Evolutionary conservation across 2,329 filamentous ascomycete species (phyloP).

Genomic region (Alternaria sp.): DNA sequence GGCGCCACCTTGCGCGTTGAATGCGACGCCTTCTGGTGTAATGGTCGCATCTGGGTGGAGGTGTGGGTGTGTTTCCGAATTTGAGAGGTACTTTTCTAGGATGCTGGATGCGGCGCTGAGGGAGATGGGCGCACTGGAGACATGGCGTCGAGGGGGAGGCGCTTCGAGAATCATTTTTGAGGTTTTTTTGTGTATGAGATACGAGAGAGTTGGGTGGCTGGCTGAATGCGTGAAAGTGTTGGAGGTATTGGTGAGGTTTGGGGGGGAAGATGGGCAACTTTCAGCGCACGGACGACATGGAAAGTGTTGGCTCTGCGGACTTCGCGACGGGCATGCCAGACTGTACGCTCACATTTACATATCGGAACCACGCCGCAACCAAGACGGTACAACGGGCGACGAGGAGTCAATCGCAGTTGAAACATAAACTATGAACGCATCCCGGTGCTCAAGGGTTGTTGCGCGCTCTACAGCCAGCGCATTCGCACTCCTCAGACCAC

Average conservation of each 20-base stretch:
- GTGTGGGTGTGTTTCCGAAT: conserved; percentile 54
- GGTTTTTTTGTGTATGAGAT: conserved; percentile 1
- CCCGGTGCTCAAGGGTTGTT: conserved; percentile 41
- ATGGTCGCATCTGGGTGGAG: conserved; percentile 60
- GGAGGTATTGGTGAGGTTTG: not conserved
- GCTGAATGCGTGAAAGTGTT: not conserved
- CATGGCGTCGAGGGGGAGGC: conserved; percentile 50
- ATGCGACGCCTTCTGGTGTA: conserved; percentile 53
- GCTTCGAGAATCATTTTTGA: conserved; percentile 44
- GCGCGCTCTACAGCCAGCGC: conserved; percentile 33
- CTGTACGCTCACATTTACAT: not conserved
- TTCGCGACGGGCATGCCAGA: conserved; percentile 19
- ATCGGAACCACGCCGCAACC: conserved; percentile 1
- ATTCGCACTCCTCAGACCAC: conserved; percentile 31
- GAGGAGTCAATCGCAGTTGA: conserved; percentile 5
- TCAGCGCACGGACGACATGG: conserved; percentile 42
- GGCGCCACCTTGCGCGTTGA: conserved; percentile 55
- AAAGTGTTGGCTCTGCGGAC: conserved; percentile 30
- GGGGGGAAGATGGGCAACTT: conserved; percentile 29
- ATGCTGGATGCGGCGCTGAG: conserved; percentile 45
- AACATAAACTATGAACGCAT: conserved; percentile 42
- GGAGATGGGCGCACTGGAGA: conserved; percentile 45
- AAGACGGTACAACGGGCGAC: not conserved
- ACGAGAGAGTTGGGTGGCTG: conserved; percentile 3
- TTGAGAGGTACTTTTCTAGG: conserved; percentile 53